Percentiles rank a stretch among this genome's conserved stretches.
phyloP scores from a whole-genome alignment of 164 flowering plant species.

The Tinospora cordifolia region DNA sequence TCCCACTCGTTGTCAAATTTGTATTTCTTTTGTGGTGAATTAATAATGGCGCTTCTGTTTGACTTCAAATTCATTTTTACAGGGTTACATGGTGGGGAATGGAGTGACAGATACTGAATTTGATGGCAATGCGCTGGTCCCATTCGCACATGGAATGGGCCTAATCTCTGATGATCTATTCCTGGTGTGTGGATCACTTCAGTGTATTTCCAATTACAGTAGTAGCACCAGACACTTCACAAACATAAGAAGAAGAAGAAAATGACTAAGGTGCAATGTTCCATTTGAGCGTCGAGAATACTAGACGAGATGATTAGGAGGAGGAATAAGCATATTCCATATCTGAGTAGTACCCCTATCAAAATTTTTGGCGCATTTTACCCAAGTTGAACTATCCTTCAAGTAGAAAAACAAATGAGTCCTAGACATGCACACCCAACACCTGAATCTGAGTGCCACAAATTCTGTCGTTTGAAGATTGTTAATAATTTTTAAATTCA shows the following conservation, averaged over 20 bases:
- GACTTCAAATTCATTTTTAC: conserved; percentile 13
- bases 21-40: neutral
- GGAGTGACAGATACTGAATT: conserved; percentile 58
- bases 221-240: neutral
- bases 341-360: too few relatives aligned
- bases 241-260: too few relatives aligned
- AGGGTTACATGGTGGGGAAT: conserved; percentile 90
- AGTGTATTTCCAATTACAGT: conserved; percentile 4
- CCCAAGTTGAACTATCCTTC: too few relatives aligned
- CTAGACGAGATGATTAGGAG: too few relatives aligned
- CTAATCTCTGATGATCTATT: conserved; percentile 64
- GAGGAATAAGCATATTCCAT: too few relatives aligned
- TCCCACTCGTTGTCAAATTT: conserved; percentile 7
- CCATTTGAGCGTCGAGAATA: too few relatives aligned
- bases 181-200: conserved; percentile 35
- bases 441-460: neutral
- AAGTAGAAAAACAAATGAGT: too few relatives aligned
- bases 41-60: neutral
- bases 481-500: too few relatives aligned
- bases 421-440: too few relatives aligned
- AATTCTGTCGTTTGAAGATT: neutral
- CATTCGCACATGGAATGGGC: conserved; percentile 95
- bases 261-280: too few relatives aligned
- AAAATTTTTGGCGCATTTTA: too few relatives aligned
- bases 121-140: conserved; percentile 87